These are phyloP conservation scores for Myxozyma sirexii DNA, from an alignment of 805 yeast species.

Conservation along the genomic window DNA sequence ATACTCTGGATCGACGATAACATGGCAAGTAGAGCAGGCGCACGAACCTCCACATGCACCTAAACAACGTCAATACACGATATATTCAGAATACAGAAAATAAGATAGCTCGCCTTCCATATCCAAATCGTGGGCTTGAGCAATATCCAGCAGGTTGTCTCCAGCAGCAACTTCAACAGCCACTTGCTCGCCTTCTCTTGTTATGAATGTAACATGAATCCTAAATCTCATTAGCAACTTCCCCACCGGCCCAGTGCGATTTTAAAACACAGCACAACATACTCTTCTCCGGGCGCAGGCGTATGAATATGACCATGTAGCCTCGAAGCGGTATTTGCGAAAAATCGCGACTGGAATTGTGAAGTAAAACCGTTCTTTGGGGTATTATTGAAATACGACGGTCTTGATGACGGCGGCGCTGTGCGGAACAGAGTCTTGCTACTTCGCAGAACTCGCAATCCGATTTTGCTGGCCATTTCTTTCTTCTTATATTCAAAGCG, in stretches of 20 bases:
- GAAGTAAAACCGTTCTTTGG: not conserved
- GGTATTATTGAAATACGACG: not conserved
- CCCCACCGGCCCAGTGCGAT: not conserved
- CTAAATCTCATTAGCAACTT: slow-evolving; percentile 14
- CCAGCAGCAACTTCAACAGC: slow-evolving; percentile 89
- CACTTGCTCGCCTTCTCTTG: slow-evolving; percentile 85
- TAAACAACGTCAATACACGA: not conserved
- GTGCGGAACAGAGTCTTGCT: no score
- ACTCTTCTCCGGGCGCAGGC: slow-evolving; percentile 93
- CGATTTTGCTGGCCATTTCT: not conserved
- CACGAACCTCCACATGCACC: slow-evolving; percentile 98
- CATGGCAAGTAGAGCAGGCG: slow-evolving; percentile 98
- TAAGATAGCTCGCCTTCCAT: slow-evolving; percentile 67
- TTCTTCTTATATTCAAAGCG: no score
- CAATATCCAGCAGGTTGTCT: slow-evolving; percentile 87
- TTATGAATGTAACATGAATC: slow-evolving; percentile 78
- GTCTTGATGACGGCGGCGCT: not conserved
- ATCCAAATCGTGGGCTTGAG: slow-evolving; percentile 89
- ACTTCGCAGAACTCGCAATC: not conserved
- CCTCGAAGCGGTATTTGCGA: slow-evolving; percentile 38
- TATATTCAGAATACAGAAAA: not conserved
- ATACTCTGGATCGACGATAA: slow-evolving; percentile 92
- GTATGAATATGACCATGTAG: slow-evolving; percentile 84
- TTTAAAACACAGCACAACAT: slow-evolving; percentile 36
- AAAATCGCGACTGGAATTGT: slow-evolving; percentile 15